These are phyloP conservation scores for Mesembryanthemum crystallinum DNA, from an alignment of 148 eudicot species.

Conservation along the genomic window DNA sequence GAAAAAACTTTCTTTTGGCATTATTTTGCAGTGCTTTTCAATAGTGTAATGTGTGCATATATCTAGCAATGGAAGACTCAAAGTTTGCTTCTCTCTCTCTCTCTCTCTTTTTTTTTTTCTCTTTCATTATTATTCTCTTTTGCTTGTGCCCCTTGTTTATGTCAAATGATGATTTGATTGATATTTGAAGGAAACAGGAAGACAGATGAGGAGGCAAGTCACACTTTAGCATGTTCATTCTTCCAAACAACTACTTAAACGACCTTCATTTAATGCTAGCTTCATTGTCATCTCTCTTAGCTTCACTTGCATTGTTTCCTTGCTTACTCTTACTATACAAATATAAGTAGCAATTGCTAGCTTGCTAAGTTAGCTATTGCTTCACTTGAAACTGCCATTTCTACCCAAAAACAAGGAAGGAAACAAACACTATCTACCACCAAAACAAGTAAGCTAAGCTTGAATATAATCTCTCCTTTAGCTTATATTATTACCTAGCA, in stretches of 20 bases:
- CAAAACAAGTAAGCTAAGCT: background rate
- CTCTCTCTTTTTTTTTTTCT: background rate
- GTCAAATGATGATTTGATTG: background rate
- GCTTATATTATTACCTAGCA: conserved; percentile 16
- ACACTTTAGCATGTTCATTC: conserved; percentile 23
- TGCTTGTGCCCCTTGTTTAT: background rate
- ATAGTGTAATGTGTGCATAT: conserved; percentile 5
- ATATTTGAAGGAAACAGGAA: conserved; percentile 23
- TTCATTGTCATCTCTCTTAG: conserved; percentile 1
- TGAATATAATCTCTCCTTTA: background rate
- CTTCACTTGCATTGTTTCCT: background rate
- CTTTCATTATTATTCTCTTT: background rate
- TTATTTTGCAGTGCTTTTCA: background rate
- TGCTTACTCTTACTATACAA: background rate
- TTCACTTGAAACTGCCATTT: background rate
- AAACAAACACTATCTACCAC: too few relatives aligned
- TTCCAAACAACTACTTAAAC: conserved; percentile 15
- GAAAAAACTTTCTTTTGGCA: conserved; percentile 19
- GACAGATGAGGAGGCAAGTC: conserved; percentile 25
- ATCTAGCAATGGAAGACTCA: conserved; percentile 1
- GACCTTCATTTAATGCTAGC: conserved; percentile 26
- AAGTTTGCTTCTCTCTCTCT: conserved; percentile 1
- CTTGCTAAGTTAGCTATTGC: too few relatives aligned
- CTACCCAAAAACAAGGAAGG: background rate
- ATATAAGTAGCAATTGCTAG: conserved; percentile 10